Evolutionary conservation across 192 early-diverging fungal species (phyloP), one percentile per base, ranked within the genome.

Genomic region (Coemansia sp.): DNA sequence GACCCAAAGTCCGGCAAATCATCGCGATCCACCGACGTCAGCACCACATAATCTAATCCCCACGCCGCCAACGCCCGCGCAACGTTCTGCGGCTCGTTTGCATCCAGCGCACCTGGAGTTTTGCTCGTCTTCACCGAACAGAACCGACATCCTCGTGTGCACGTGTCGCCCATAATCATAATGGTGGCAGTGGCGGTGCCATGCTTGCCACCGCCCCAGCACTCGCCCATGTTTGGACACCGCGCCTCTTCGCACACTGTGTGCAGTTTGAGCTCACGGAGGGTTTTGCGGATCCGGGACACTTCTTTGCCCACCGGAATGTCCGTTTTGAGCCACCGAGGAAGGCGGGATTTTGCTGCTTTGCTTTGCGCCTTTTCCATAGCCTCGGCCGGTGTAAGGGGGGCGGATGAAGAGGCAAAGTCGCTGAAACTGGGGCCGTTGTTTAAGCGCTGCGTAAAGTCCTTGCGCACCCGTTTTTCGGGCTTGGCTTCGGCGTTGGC

Each of bases 161-260:
- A 98, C 72, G 94, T 93, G 68, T 95, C 94, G 57, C 96, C 96
- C 94, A 98, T 96, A 67, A 98, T 85, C 93, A 96, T 98, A 60
- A 98, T 96, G 7, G 96, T 98, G 0, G 96, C 96, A 2, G 96
- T 98, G 2, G 96, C 94, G 19, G 94, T 97, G 42, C 90, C 85
- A 71, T 92, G 88, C 73, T 96, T 92, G 59, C 94, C 94, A 28
- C 94, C 95, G 61, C 95, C 95, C 96, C 96, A 98, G 83, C 96
- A 98, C 72, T 98, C 96, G 40, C 95, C 91, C 76, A 98, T 95
- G 78, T 98, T 98, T 23, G 96, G 96, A 75, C 96, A 98, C 64
- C 90, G 83, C 42, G 96, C 96, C 62, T 97, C 94, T 66, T 98
- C 96, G 80, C 96, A 98, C 17, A 98, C 94, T 59, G 96, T 98